phyloP scores from a whole-genome alignment of 257 asterid genomes.

The Solanum virginianum region DNA sequence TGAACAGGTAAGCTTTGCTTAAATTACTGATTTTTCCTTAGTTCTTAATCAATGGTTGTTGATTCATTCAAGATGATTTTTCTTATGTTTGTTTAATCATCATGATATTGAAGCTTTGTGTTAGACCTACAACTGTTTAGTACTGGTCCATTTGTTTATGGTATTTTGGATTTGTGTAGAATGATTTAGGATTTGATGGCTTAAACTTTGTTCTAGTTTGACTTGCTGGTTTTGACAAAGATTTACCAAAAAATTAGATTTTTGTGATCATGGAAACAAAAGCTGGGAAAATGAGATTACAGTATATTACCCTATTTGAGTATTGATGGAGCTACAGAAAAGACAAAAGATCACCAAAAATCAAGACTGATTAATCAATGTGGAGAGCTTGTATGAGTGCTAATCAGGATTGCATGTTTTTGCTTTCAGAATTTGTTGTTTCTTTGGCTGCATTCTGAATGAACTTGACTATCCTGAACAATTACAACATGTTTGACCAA shows the following conservation, averaged over 20 bases:
- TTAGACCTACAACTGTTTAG: background rate
- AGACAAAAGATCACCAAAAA: background rate
- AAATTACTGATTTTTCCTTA: background rate
- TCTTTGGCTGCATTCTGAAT: background rate
- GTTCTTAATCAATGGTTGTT: background rate
- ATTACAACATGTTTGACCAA: background rate
- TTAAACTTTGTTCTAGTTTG: background rate
- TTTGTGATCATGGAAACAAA: background rate
- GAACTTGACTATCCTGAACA: background rate
- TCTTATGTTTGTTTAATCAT: background rate
- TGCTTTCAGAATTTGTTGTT: background rate
- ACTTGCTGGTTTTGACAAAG: background rate
- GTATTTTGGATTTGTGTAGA: background rate
- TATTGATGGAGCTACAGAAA: background rate
- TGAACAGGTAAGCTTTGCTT: slow-evolving; percentile 45
- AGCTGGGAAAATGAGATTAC: background rate
- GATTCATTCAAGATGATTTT: background rate
- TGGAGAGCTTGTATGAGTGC: background rate
- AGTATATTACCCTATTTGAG: background rate
- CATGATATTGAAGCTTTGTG: background rate
- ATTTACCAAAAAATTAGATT: too few species aligned
- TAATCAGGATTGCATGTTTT: background rate
- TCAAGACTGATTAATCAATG: background rate
- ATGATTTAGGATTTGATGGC: background rate
- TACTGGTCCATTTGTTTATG: background rate